A percentile compares a stretch with the other conserved stretches of the same genome.
Evolutionary conservation across 1,284 basidiomycete genomes (phyloP).

Genomic region (Austroboletus olivaceoglutinosus): DNA sequence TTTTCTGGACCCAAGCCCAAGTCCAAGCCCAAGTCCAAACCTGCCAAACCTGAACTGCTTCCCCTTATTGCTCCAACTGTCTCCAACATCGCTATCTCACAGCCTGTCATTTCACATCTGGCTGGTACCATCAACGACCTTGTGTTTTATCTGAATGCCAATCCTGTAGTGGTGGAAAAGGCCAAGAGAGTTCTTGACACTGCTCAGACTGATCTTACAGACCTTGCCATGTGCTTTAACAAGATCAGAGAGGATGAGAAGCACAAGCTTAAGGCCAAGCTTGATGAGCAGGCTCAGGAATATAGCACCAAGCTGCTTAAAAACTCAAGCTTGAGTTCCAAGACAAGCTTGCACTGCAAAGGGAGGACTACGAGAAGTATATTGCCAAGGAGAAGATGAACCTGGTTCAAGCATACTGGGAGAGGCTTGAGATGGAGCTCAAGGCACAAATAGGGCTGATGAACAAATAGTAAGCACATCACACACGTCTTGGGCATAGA

Average conservation of each 20-base stretch:
- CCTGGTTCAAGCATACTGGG: constrained; percentile 79
- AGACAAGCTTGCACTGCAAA: constrained; percentile 82
- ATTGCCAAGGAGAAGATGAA: constrained; percentile 79
- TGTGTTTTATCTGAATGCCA: constrained; percentile 76
- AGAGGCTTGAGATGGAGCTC: constrained; percentile 85
- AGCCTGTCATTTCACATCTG: constrained; percentile 90
- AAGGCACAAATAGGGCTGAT: constrained; percentile 90
- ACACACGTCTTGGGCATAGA: not conserved
- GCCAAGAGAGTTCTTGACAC: constrained; percentile 69
- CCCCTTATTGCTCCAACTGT: constrained; percentile 85
- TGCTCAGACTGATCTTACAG: constrained; percentile 82
- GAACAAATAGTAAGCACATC: constrained; percentile 73
- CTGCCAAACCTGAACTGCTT: constrained; percentile 45
- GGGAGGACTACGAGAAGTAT: constrained; percentile 82
- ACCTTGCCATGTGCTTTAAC: constrained; percentile 77
- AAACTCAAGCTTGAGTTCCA: constrained; percentile 80
- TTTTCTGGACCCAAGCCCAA: constrained; percentile 57
- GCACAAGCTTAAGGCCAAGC: constrained; percentile 68
- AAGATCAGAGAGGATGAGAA: constrained; percentile 82
- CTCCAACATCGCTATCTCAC: constrained; percentile 67
- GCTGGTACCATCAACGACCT: constrained; percentile 94
- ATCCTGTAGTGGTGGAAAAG: constrained; percentile 66
- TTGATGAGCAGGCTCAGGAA: constrained; percentile 82
- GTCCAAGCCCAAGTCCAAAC: constrained; percentile 44
- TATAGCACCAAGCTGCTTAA: constrained; percentile 84